phyloP scores from a whole-genome alignment of 345 rosid genomes.

The Citrus maxima region DNA sequence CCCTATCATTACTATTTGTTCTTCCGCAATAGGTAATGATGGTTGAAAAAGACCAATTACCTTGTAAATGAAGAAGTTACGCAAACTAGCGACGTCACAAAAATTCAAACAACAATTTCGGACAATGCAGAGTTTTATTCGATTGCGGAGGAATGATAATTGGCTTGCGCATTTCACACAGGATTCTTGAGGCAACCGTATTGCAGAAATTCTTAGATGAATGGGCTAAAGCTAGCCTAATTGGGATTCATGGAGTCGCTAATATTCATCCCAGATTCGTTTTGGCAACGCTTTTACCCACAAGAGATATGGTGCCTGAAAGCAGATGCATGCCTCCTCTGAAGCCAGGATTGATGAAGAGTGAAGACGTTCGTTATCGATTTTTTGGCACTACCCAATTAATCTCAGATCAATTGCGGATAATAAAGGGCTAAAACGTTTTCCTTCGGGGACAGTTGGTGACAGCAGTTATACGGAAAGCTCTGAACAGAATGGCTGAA shows the following conservation, averaged over 20 bases:
- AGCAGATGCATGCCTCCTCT: not conserved
- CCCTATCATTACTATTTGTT: too few relatives aligned
- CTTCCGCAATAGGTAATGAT: too few relatives aligned
- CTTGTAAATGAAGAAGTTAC: not conserved
- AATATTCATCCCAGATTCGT: not conserved
- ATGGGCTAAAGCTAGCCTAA: constrained; percentile 7
- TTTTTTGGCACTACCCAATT: not conserved
- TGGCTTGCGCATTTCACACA: constrained; percentile 17
- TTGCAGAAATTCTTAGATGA: not conserved
- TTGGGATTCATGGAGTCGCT: not conserved
- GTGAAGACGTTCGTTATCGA: not conserved
- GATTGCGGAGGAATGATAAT: constrained; percentile 22
- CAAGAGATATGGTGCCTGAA: not conserved
- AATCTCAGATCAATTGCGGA: not conserved
- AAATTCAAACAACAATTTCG: not conserved
- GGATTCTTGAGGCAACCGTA: constrained; percentile 15
- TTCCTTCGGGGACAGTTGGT: not conserved
- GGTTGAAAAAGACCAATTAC: too few relatives aligned
- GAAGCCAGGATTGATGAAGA: not conserved
- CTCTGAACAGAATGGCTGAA: constrained; percentile 1
- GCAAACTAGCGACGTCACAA: too few relatives aligned
- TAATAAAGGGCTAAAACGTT: not conserved
- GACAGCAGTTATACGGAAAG: constrained; percentile 6
- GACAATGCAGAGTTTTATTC: constrained; percentile 7
- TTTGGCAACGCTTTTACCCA: not conserved